Base-by-base conservation (phyloP, 495 filamentous ascomycete genomes). In the Neurospora sp. region DNA sequence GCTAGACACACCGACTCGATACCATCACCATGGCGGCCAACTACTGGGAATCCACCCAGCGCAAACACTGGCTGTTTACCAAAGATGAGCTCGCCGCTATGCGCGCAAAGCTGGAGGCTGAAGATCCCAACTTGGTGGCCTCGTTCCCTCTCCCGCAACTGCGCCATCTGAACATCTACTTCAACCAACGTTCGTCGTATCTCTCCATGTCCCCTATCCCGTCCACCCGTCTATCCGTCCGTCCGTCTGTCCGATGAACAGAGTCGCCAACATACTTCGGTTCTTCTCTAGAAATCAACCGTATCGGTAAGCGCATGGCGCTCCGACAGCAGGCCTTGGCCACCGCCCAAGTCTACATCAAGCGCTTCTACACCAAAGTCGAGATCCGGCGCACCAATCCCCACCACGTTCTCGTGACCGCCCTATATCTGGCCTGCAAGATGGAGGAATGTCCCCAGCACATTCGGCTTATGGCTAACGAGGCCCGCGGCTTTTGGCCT, bases 391-490 rank as follows among this genome's bases (percentile, higher is more conserved):
- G 91, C 62, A 98, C 95, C 31, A 99, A 98, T 76, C 95, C 96
- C 18, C 97, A 96, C 82, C 89, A 98, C 18, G 88, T 98, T 69
- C 85, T 97, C 74, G 90, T 93, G 38, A 98, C 96, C 5, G 93
- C 95, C 37, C 84, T 98, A 74, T 99, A 99, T 82, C 86, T 99
- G 41, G 96, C 96, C 69, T 97, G 94, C 84, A 99, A 99, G 83
- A 97, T 97, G 92, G 96, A 99, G 81, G 96, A 99, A 82, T 95
- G 91, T 75, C 96, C 96, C 38, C 94, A 97, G 81, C 96, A 99
- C 81, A 98, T 99, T 74, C 88, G 95, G 40, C 87, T 94, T 70
- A 88, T 99, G 59, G 90, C 94, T 3, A 89, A 88, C 6, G 95
- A 99, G 81, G 93, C 94, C 5, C 89, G 93, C n/a, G 86, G 89